Percentiles rank a stretch among this genome's conserved stretches.
Conservation (phyloP, 345 rosid species). For the Toxicodendron radicans region DNA sequence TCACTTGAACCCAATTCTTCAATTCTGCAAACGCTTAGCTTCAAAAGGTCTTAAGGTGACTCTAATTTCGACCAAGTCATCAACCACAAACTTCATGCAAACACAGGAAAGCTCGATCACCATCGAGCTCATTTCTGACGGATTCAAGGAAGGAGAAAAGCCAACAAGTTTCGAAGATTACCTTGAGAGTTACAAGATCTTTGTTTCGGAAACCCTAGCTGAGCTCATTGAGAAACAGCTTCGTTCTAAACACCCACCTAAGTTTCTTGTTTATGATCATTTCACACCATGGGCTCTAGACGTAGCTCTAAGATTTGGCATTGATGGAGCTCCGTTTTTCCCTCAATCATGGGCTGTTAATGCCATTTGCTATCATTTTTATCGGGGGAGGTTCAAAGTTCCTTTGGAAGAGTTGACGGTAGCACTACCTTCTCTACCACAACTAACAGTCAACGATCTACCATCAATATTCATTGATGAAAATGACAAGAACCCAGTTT, state of each 20-base stretch:
- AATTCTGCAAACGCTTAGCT: slow-evolving; percentile 53
- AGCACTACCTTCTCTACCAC: slow-evolving; percentile 22
- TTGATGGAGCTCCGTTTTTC: neutral
- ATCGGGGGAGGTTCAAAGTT: neutral
- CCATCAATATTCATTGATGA: slow-evolving; percentile 43
- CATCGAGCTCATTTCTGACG: no score
- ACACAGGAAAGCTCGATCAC: slow-evolving; percentile 13
- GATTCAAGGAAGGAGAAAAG: no score
- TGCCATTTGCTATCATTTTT: no score
- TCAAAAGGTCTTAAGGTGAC: slow-evolving; percentile 50
- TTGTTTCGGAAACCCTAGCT: slow-evolving; percentile 19
- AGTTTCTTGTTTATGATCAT: neutral
- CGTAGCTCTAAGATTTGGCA: slow-evolving; percentile 9
- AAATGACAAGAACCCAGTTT: slow-evolving; percentile 18
- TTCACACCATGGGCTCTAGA: slow-evolving; percentile 12
- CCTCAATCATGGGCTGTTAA: no score
- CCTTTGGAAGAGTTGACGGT: neutral
- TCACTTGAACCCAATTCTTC: slow-evolving; percentile 55
- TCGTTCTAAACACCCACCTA: neutral
- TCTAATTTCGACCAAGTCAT: slow-evolving; percentile 40
- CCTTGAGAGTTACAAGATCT: neutral
- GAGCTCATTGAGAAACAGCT: slow-evolving; percentile 21
- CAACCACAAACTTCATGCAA: neutral
- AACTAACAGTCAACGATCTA: slow-evolving; percentile 35
- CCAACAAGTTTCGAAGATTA: neutral